Percentiles rank a stretch among this genome's conserved stretches.
Evolutionary conservation across 208 protist genomes (phyloP).

Genomic region (Acanthamoeba triangularis): DNA sequence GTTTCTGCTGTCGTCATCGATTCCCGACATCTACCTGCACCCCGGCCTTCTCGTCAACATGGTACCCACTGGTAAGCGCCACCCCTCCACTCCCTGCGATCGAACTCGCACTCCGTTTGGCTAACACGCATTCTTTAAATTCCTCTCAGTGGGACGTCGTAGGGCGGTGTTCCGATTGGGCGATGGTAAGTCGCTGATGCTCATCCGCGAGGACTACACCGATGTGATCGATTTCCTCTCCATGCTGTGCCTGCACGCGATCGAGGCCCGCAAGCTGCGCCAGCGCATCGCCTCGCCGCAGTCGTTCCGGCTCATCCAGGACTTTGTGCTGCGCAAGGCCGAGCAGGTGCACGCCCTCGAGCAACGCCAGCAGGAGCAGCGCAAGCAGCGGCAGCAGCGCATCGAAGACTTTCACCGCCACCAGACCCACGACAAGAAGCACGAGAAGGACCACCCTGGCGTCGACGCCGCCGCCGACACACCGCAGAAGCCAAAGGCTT

Average conservation of each 20-base stretch:
- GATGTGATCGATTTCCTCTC: constrained; percentile 94
- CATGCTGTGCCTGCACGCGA: constrained; percentile 94
- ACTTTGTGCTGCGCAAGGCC: constrained; percentile 12
- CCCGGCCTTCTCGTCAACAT: background rate
- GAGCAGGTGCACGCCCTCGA: background rate
- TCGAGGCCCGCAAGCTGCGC: constrained; percentile 85
- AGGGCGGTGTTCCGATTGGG: constrained; percentile 92
- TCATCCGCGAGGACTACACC: constrained; percentile 94
- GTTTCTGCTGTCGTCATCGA: constrained; percentile 91
- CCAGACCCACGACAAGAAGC: background rate
- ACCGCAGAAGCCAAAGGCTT: background rate
- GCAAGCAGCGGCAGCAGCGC: background rate
- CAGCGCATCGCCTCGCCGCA: background rate
- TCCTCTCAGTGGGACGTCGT: constrained; percentile 78
- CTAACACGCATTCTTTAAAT: too few relatives aligned
- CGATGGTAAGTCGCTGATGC: constrained; percentile 93
- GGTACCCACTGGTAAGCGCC: background rate
- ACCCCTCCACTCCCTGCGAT: too few relatives aligned
- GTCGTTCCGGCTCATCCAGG: background rate
- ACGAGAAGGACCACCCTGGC: background rate
- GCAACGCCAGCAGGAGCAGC: background rate
- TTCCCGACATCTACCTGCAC: constrained; percentile 90
- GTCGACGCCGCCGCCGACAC: background rate
- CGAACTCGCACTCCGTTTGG: too few relatives aligned
- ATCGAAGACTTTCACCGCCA: background rate